Conservation (phyloP, 345 rosid species). For the Leavenworthia alabamica region DNA sequence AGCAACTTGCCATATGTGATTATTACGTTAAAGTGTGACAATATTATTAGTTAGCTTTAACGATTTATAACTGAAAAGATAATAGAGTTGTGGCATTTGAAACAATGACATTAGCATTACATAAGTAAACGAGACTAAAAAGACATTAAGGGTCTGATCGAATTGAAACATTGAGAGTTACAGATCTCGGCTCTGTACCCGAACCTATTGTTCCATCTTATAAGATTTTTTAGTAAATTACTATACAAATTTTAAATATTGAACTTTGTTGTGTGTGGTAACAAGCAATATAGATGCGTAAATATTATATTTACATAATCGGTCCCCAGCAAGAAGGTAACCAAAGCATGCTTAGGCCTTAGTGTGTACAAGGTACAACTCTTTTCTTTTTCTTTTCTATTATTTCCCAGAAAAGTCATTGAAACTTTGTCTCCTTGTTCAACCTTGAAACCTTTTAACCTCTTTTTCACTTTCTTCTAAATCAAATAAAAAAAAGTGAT, state of each 20-base stretch:
- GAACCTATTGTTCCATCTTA: too few relatives aligned
- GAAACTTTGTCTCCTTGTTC: conserved; percentile 22
- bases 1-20: conserved; percentile 28
- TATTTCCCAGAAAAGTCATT: conserved; percentile 17
- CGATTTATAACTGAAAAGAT: not conserved
- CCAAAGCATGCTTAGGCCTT: conserved; percentile 19
- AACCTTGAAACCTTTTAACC: not conserved
- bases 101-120: not conserved
- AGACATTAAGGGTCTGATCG: not conserved
- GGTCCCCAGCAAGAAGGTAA: conserved; percentile 4
- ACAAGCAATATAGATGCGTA: not conserved
- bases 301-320: not conserved
- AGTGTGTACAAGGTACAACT: too few relatives aligned
- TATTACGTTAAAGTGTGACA: conserved; percentile 20
- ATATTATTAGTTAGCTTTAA: not conserved
- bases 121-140: not conserved
- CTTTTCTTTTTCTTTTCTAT: not conserved
- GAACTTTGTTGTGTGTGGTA: not conserved
- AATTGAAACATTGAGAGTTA: not conserved
- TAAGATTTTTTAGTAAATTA: too few relatives aligned
- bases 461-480: not conserved
- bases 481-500: not conserved
- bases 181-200: too few relatives aligned
- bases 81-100: not conserved
- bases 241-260: too few relatives aligned